Evolutionary conservation across 176 grass and related monocot species (phyloP), one percentile per base, ranked within the genome.

Genomic region (Oryza glumipatula): DNA sequence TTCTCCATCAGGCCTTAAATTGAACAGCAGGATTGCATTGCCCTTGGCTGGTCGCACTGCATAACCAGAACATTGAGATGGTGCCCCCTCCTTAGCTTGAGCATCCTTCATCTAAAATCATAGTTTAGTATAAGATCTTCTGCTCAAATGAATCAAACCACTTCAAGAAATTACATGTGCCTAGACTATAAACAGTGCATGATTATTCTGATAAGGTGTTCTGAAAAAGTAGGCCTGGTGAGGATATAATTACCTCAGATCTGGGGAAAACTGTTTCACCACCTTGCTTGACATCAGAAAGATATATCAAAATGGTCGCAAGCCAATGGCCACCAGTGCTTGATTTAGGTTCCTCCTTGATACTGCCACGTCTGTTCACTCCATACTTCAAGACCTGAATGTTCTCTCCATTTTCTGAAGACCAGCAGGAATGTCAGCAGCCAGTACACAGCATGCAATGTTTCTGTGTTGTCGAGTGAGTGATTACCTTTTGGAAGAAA

Each of bases 401-500:
- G 67, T 14, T 48, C 39, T 76, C 88, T 87, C 93, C 95, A 80
- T 92, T 67, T 35, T 95, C 91, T 98, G 79, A 85, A 80, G 64
- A 85, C 36, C 70, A 81, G 17, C 66, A 70, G 79, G 36, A 64
- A 76, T 64, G 28, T 88, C 68, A 84, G 44, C 33, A 69, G 12
- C 2, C 39, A 70, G 10, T 24, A 87, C 32, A 70, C 9, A 11
- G 5, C 67, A 88, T 26, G 35, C 36, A 63, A 81, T n/a, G 32
- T 68, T 72, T 16, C 63, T 43, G 5, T 23, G 15, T 60, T 32
- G 35, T 60, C 10, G 24, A 76, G 17, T 23, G 39, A 54, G 26
- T 14, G 1, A 35, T 14, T 88, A 93, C 95, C 95, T 95, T 87
- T 92, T 78, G 95, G 93, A 93, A 98, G 89, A 91, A 98, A 90